Percentiles rank a stretch among this genome's conserved stretches.
phyloP scores from a whole-genome alignment of 345 rosid genomes.

The Laguncularia racemosa region DNA sequence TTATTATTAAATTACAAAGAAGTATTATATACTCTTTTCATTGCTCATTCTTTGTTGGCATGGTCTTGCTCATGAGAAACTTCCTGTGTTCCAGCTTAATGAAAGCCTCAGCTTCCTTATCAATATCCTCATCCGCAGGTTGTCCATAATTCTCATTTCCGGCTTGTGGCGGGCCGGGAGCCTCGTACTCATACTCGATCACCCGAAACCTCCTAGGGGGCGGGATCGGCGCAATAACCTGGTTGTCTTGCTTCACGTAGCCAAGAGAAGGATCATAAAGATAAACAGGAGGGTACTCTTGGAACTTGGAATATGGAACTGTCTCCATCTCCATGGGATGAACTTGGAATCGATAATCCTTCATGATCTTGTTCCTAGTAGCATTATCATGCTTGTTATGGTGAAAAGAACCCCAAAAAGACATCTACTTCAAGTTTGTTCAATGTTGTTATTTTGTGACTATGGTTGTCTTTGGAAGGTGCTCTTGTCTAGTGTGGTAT shows the following conservation, averaged over 20 bases:
- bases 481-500: too few relatives aligned
- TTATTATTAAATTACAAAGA: too few relatives aligned
- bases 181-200: conserved; percentile 5
- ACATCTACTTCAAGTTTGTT: too few relatives aligned
- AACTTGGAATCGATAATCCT: too few relatives aligned
- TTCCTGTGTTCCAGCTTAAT: conserved; percentile 47
- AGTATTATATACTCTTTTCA: too few relatives aligned
- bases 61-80: conserved; percentile 26
- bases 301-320: too few relatives aligned
- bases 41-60: conserved; percentile 1
- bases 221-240: neutral
- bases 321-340: too few relatives aligned
- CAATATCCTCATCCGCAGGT: conserved; percentile 22
- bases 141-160: neutral
- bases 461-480: too few relatives aligned
- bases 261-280: neutral
- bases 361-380: too few relatives aligned
- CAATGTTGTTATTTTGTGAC: too few relatives aligned
- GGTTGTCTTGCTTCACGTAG: neutral
- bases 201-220: conserved; percentile 6
- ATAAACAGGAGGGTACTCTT: neutral
- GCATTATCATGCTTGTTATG: too few relatives aligned
- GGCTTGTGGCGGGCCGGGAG: neutral
- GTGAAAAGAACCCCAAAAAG: too few relatives aligned
- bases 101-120: conserved; percentile 58